These are phyloP conservation scores for Coprinellus micaceus DNA, from an alignment of 768 basidiomycete genomes.

Conservation along the genomic window DNA sequence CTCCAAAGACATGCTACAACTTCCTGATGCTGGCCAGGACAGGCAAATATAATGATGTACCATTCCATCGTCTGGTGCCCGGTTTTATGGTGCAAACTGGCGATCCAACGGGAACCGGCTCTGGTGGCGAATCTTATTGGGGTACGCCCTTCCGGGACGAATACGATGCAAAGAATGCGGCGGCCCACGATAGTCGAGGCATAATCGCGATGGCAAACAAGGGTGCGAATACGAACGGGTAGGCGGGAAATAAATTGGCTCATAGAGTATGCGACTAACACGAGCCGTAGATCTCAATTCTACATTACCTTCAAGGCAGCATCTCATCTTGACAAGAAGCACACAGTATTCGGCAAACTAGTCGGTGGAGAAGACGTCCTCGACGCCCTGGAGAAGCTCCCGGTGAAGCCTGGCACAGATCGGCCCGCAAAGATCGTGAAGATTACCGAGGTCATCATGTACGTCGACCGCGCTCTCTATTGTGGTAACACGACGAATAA, in stretches of 20 bases:
- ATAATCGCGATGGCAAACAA: conserved; percentile 94
- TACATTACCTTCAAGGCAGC: conserved; percentile 86
- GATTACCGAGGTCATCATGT: conserved; percentile 88
- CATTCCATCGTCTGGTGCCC: conserved; percentile 92
- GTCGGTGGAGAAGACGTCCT: conserved; percentile 94
- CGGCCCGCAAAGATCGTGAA: conserved; percentile 81
- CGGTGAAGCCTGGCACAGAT: conserved; percentile 81
- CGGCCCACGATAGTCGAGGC: conserved; percentile 82
- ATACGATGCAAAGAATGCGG: conserved; percentile 82
- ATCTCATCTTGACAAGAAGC: conserved; percentile 86
- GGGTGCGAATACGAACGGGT: conserved; percentile 88
- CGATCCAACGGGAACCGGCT: conserved; percentile 93
- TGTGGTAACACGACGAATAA: background rate
- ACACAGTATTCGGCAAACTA: conserved; percentile 95
- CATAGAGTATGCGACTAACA: conserved; percentile 3
- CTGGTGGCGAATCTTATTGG: conserved; percentile 92
- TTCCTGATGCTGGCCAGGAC: conserved; percentile 89
- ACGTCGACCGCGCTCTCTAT: conserved; percentile 23
- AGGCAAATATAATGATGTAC: conserved; percentile 85
- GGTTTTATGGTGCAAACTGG: conserved; percentile 99
- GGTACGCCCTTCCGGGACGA: conserved; percentile 96
- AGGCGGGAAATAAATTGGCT: conserved; percentile 14
- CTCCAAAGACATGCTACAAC: conserved; percentile 98
- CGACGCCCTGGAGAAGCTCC: conserved; percentile 75
- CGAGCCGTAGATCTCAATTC: conserved; percentile 72